Percentiles rank a stretch among this genome's conserved stretches.
phyloP scores from a whole-genome alignment of 2,329 filamentous ascomycete genomes.

The Neospermospora avenae region DNA sequence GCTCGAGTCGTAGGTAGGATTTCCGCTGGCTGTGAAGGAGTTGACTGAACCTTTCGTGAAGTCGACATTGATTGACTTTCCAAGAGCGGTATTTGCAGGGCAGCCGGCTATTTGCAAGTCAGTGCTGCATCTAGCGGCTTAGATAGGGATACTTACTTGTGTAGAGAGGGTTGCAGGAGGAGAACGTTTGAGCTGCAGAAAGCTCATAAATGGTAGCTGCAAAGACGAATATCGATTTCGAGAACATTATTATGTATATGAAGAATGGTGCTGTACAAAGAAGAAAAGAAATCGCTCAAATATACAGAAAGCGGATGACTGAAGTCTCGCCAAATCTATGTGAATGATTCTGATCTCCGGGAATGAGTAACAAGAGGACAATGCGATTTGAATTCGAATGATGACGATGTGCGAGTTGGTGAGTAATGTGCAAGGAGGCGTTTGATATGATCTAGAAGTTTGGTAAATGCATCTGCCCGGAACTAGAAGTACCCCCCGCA shows the following conservation, averaged over 20 bases:
- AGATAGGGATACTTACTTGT: conserved; percentile 32
- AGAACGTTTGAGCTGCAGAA: conserved; percentile 49
- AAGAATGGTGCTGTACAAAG: conserved; percentile 18
- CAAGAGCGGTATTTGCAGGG: conserved; percentile 74
- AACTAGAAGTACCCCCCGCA: not conserved
- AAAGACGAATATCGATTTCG: conserved; percentile 22
- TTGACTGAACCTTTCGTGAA: conserved; percentile 76
- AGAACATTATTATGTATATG: conserved; percentile 29
- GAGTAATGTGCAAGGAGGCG: conserved; percentile 3
- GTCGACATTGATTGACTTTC: conserved; percentile 78
- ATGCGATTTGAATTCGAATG: not conserved
- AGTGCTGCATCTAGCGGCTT: conserved; percentile 8
- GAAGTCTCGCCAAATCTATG: not conserved
- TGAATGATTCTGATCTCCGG: not conserved
- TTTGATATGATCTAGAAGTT: not conserved
- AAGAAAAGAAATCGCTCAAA: conserved; percentile 12
- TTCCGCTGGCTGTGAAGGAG: conserved; percentile 70
- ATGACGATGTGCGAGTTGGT: not conserved
- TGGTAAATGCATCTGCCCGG: not conserved
- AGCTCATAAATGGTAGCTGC: conserved; percentile 21
- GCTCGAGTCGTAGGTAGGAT: conserved; percentile 68
- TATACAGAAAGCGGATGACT: not conserved
- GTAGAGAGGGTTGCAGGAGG: conserved; percentile 51
- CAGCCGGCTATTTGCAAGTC: conserved; percentile 52
- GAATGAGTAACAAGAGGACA: not conserved